A percentile compares a stretch with the other conserved stretches of the same genome.
These are phyloP conservation scores for Populus tremula DNA, from an alignment of 345 rosid genomes.

Conservation along the genomic window DNA sequence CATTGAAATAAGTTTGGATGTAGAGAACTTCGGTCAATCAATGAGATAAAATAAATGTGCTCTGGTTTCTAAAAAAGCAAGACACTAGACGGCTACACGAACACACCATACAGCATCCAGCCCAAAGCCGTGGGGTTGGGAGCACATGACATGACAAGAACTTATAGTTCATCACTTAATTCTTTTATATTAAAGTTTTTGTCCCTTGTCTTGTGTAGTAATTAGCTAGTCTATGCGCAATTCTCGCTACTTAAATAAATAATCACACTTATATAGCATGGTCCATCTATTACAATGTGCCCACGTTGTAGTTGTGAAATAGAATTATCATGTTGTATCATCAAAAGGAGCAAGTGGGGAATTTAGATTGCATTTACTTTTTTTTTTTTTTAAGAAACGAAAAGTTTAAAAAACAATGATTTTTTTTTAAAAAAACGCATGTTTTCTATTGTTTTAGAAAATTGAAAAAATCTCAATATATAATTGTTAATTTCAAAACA, in stretches of 20 bases:
- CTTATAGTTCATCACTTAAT: not conserved
- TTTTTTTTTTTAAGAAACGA: too few species aligned
- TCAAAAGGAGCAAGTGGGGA: not conserved
- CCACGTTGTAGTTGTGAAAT: not conserved
- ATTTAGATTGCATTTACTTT: not conserved
- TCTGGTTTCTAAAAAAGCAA: constrained; percentile 33
- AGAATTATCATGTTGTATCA: not conserved
- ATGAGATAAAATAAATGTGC: constrained; percentile 45
- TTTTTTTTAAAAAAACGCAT: too few species aligned
- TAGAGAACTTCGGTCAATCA: constrained; percentile 30
- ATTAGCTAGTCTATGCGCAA: not conserved
- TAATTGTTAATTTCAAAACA: too few species aligned
- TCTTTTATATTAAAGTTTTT: not conserved
- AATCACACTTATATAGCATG: not conserved
- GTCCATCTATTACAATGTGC: not conserved
- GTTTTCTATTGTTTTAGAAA: too few species aligned
- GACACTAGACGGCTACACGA: constrained; percentile 34
- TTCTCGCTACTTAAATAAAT: not conserved
- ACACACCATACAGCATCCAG: constrained; percentile 28
- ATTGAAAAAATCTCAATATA: too few species aligned
- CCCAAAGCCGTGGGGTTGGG: constrained; percentile 18
- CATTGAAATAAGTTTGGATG: constrained; percentile 27
- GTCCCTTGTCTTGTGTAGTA: not conserved
- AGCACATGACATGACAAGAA: constrained; percentile 28
- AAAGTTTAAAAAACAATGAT: too few species aligned